Conservation (phyloP, 352 stramenopile genomes). For the Globisporangium nagaii region DNA sequence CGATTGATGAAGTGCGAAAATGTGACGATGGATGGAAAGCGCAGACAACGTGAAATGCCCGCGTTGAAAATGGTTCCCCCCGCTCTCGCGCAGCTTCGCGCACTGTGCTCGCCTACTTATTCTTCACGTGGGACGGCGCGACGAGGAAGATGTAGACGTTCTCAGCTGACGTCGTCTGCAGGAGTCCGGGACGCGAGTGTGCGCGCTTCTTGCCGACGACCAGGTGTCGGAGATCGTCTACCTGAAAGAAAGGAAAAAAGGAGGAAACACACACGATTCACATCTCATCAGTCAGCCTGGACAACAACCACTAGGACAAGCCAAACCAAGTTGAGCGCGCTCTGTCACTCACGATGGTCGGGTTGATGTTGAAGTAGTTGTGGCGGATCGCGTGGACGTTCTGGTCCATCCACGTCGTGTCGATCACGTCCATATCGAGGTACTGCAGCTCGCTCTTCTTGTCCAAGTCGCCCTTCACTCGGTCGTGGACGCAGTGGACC, state of each 20-base stretch:
- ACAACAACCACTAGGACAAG: too few relatives aligned
- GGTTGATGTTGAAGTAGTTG: constrained; percentile 72
- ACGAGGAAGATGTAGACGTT: constrained; percentile 80
- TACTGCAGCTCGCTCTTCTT: constrained; percentile 15
- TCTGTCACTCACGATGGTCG: constrained; percentile 49
- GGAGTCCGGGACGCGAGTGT: constrained; percentile 35
- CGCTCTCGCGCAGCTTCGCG: too few relatives aligned
- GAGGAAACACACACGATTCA: not conserved
- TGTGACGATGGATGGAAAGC: too few relatives aligned
- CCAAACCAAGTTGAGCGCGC: too few relatives aligned
- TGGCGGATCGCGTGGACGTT: constrained; percentile 66
- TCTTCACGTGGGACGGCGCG: constrained; percentile 59
- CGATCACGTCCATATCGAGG: constrained; percentile 69
- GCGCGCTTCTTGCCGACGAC: constrained; percentile 57
- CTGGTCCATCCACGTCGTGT: constrained; percentile 75
- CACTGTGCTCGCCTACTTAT: too few relatives aligned
- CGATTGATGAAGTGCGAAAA: not conserved
- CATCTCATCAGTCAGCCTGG: not conserved
- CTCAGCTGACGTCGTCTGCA: constrained; percentile 49
- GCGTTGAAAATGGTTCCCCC: too few relatives aligned
- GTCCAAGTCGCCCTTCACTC: constrained; percentile 1
- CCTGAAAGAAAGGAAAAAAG: too few relatives aligned
- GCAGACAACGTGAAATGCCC: too few relatives aligned
- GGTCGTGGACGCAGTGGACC: constrained; percentile 11
- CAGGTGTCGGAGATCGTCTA: constrained; percentile 63